Evolutionary conservation across 441 rosid genomes (phyloP).

Genomic region (Isatis lusitanica): DNA sequence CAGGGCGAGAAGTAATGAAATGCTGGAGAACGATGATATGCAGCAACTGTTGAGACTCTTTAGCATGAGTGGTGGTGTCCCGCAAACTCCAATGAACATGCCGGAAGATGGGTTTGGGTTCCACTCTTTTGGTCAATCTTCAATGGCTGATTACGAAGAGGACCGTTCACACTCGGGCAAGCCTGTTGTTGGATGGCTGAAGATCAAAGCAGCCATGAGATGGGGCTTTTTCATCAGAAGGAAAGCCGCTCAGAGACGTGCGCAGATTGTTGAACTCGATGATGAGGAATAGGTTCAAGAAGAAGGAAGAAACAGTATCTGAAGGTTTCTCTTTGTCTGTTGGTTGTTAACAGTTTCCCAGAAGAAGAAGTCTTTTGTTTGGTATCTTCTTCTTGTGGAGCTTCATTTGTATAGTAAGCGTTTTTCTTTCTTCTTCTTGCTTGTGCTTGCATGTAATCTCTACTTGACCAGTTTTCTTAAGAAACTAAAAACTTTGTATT

Average conservation of each 20-base stretch:
- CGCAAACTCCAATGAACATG: slow-evolving; percentile 44
- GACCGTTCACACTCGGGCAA: slow-evolving; percentile 72
- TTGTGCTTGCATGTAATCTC: slow-evolving; percentile 22
- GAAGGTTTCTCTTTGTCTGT: slow-evolving; percentile 11
- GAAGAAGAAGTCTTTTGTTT: slow-evolving; percentile 32
- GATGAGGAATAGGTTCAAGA: slow-evolving; percentile 33
- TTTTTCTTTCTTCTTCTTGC: slow-evolving; percentile 16
- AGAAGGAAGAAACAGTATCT: slow-evolving; percentile 1
- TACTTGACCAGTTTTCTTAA: slow-evolving; percentile 11
- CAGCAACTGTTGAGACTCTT: slow-evolving; percentile 72
- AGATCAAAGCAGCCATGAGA: slow-evolving; percentile 93
- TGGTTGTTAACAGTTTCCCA: slow-evolving; percentile 27
- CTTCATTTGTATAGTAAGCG: slow-evolving; percentile 32
- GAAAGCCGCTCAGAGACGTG: slow-evolving; percentile 91
- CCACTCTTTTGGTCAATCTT: slow-evolving; percentile 47
- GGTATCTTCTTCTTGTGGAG: slow-evolving; percentile 32
- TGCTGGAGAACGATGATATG: slow-evolving; percentile 92
- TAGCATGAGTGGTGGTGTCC: slow-evolving; percentile 66
- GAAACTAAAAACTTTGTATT: background rate
- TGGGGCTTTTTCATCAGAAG: slow-evolving; percentile 91
- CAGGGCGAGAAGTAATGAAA: slow-evolving; percentile 77
- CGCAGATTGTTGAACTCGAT: slow-evolving; percentile 75
- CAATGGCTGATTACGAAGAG: slow-evolving; percentile 52
- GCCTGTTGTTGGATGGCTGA: slow-evolving; percentile 94
- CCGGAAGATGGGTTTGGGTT: slow-evolving; percentile 59